phyloP scores from a whole-genome alignment of 73 alveolate genomes.

The Paramecium sonneborni region DNA sequence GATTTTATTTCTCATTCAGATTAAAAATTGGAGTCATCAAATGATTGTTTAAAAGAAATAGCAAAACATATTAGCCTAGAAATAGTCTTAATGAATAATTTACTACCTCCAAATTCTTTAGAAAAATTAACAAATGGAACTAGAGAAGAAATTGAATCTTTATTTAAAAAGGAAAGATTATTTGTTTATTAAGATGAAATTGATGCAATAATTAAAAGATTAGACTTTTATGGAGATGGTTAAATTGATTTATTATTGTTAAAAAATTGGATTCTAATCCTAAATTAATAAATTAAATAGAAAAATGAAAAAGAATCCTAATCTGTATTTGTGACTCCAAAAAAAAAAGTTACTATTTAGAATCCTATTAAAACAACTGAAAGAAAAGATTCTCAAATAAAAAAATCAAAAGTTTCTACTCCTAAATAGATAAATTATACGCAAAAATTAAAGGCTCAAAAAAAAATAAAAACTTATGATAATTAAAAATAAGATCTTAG shows the following conservation, averaged over 20 bases:
- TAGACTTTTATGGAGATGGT: conserved; percentile 59
- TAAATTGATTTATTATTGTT: conserved; percentile 7
- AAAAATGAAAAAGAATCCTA: background rate
- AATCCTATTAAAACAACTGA: background rate
- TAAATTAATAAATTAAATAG: background rate
- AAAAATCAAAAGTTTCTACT: background rate
- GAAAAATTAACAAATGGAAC: background rate
- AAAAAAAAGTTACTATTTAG: background rate
- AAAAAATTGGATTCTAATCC: background rate
- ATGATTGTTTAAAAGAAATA: background rate
- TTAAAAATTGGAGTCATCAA: background rate
- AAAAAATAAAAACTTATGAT: background rate
- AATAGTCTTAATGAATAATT: background rate
- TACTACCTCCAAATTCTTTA: background rate
- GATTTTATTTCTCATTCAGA: conserved; percentile 2
- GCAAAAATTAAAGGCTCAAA: background rate
- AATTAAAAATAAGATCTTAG: background rate
- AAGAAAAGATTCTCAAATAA: background rate
- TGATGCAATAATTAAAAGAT: conserved; percentile 14
- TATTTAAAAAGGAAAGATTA: background rate
- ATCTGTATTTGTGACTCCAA: background rate
- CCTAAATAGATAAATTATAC: background rate
- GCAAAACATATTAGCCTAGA: conserved; percentile 38
- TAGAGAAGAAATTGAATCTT: background rate
- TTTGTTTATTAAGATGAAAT: conserved; percentile 24